Evolutionary conservation across 257 asterid species (phyloP).

Genomic region (Gentiana macrophylla): DNA sequence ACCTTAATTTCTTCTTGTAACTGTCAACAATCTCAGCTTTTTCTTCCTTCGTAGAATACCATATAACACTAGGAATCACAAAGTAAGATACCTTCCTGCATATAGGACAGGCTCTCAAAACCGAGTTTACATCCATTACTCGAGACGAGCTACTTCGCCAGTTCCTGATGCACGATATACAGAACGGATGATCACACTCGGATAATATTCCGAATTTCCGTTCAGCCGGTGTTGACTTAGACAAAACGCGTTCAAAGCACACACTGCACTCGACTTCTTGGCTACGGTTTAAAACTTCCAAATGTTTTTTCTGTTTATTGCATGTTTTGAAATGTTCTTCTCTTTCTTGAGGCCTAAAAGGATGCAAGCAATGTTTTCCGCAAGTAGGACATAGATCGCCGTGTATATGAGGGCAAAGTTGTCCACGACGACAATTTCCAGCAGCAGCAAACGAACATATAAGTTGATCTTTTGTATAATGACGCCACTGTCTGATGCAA

Average conservation of each 20-base stretch:
- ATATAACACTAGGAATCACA: slow-evolving; percentile 89
- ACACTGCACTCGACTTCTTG: slow-evolving; percentile 93
- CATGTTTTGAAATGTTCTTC: slow-evolving; percentile 73
- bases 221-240: slow-evolving; percentile 64
- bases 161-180: slow-evolving; percentile 84
- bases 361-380: slow-evolving; percentile 79
- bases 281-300: slow-evolving; percentile 60
- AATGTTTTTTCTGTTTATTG: slow-evolving; percentile 58
- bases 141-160: slow-evolving; percentile 78
- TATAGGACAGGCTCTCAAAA: slow-evolving; percentile 86
- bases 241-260: slow-evolving; percentile 83
- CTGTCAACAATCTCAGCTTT: slow-evolving; percentile 69
- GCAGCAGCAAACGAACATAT: slow-evolving; percentile 92
- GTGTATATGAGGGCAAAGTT: slow-evolving; percentile 62
- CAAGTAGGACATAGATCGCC: slow-evolving; percentile 81
- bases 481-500: slow-evolving; percentile 24
- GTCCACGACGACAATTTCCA: slow-evolving; percentile 84
- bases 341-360: slow-evolving; percentile 76
- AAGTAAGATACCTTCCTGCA: slow-evolving; percentile 89
- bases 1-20: slow-evolving; percentile 85
- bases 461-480: slow-evolving; percentile 49
- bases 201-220: slow-evolving; percentile 87
- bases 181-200: slow-evolving; percentile 91
- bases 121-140: slow-evolving; percentile 73
- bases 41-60: slow-evolving; percentile 74